These are phyloP conservation scores for Bremia lactucae DNA, from an alignment of 352 stramenopile genomes.

Conservation along the genomic window DNA sequence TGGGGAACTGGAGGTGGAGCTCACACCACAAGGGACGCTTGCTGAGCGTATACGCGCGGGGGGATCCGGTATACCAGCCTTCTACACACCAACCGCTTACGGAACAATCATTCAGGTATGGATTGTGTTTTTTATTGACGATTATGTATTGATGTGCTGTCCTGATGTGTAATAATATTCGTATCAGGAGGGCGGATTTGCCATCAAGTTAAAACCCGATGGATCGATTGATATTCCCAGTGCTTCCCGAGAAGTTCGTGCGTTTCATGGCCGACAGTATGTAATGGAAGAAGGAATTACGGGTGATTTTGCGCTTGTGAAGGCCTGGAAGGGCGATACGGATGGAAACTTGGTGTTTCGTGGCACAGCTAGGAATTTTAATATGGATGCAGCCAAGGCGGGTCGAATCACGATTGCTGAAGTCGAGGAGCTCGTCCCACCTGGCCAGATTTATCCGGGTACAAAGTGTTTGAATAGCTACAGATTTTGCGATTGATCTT, in stretches of 20 bases:
- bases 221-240: conserved; percentile 62
- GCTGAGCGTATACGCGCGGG: conserved; percentile 87
- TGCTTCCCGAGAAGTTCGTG: conserved; percentile 48
- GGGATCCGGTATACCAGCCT: conserved; percentile 91
- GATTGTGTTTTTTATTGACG: background rate
- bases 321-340: conserved; percentile 93
- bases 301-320: conserved; percentile 91
- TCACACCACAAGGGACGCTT: conserved; percentile 94
- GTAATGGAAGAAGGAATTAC: conserved; percentile 93
- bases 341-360: conserved; percentile 93
- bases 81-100: conserved; percentile 93
- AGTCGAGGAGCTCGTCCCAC: conserved; percentile 91
- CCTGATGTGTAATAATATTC: background rate
- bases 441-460: conserved; percentile 87
- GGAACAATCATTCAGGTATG: conserved; percentile 84
- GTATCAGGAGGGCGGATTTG: conserved; percentile 67
- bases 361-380: conserved; percentile 93
- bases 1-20: conserved; percentile 90
- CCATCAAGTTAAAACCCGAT: conserved; percentile 64
- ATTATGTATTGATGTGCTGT: background rate
- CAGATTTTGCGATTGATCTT: background rate
- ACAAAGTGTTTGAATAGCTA: background rate
- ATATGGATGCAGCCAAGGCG: conserved; percentile 91
- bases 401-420: conserved; percentile 90
- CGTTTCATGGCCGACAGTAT: conserved; percentile 86